These are phyloP conservation scores for Apiospora pterosperma DNA, from an alignment of 2,329 filamentous ascomycete species.

Conservation along the genomic window DNA sequence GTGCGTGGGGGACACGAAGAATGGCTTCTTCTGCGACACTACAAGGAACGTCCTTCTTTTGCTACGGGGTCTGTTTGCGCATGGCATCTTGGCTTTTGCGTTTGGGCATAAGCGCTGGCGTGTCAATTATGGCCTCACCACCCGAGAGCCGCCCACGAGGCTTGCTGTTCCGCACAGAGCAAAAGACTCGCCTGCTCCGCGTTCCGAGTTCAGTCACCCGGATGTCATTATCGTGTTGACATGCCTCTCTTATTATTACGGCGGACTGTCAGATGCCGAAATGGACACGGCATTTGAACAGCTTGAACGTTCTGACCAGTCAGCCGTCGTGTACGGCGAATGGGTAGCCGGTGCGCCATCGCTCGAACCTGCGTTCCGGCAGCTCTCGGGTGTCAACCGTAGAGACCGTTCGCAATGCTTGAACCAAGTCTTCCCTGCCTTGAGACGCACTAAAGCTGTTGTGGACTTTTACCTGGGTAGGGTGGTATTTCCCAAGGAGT, in stretches of 20 bases:
- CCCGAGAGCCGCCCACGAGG: constrained; percentile 24
- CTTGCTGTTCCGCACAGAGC: constrained; percentile 58
- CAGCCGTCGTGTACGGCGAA: constrained; percentile 44
- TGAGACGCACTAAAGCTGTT: constrained; percentile 48
- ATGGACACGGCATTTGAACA: constrained; percentile 44
- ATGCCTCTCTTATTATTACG: constrained; percentile 53
- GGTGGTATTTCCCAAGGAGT: constrained; percentile 58
- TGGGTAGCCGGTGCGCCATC: constrained; percentile 39
- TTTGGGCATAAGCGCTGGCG: not conserved
- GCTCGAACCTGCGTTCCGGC: constrained; percentile 34
- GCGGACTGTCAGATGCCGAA: constrained; percentile 48
- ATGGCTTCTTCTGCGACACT: not conserved
- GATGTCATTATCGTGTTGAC: constrained; percentile 57
- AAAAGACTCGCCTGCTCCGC: constrained; percentile 52
- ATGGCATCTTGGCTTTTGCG: not conserved
- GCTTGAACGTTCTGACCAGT: constrained; percentile 49
- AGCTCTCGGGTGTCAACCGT: constrained; percentile 53
- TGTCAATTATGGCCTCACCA: not conserved
- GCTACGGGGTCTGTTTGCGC: constrained; percentile 9
- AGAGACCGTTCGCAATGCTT: constrained; percentile 48
- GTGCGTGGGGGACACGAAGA: not conserved
- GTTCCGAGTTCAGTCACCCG: constrained; percentile 61
- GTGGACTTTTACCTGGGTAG: constrained; percentile 62
- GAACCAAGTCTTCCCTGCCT: constrained; percentile 45
- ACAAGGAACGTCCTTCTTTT: constrained; percentile 8